Conservation (phyloP, 164 flowering plant genomes). For the Houttuynia cordata region DNA sequence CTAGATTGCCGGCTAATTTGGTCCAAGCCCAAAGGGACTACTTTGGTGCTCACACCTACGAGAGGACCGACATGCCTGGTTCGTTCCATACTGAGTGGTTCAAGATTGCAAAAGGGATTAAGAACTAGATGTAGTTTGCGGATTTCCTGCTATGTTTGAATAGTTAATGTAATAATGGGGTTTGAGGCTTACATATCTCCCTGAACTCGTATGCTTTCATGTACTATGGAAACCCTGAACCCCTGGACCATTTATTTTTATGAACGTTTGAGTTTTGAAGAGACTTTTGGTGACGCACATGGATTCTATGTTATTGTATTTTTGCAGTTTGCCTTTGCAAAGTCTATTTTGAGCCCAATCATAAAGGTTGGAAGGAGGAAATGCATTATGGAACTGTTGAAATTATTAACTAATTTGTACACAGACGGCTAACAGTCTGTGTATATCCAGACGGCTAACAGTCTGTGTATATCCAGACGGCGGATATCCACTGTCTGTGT, state of each 20-base stretch:
- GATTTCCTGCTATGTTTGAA: background rate
- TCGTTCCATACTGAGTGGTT: constrained; percentile 73
- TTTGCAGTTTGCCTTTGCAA: background rate
- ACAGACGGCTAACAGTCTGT: too few species aligned
- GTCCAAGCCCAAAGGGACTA: constrained; percentile 71
- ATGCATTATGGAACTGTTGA: background rate
- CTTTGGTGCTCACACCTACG: constrained; percentile 76
- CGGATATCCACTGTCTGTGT: too few species aligned
- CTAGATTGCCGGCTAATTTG: constrained; percentile 55
- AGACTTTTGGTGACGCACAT: background rate
- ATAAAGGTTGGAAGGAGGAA: too few species aligned
- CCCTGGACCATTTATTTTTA: background rate
- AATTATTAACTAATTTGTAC: background rate
- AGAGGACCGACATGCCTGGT: constrained; percentile 47
- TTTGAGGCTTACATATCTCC: background rate
- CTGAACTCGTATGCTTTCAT: background rate
- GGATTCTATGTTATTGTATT: background rate
- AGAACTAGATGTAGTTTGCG: background rate
- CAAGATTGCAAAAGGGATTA: constrained; percentile 36
- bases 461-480: too few species aligned
- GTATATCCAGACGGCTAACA: too few species aligned
- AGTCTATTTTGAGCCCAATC: too few species aligned
- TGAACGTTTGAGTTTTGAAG: background rate
- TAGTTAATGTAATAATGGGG: background rate
- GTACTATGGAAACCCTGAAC: too few species aligned